These are phyloP conservation scores for Biancaea sappan DNA, from an alignment of 306 rosid species.

Conservation along the genomic window DNA sequence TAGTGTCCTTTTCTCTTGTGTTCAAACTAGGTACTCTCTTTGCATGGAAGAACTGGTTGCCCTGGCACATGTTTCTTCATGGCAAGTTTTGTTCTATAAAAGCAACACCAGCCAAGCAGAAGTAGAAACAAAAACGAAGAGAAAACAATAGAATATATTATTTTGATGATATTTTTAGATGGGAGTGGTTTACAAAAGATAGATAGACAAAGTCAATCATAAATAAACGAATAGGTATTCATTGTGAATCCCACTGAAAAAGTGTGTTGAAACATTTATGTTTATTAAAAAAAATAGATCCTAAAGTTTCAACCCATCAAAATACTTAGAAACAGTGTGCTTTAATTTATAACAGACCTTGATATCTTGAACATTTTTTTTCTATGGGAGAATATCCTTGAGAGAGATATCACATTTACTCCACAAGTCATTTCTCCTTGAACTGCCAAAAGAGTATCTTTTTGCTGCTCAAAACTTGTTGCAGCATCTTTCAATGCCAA, in stretches of 20 bases:
- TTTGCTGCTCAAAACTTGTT: slow-evolving; percentile 32
- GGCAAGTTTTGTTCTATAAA: slow-evolving; percentile 16
- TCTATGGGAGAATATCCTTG: slow-evolving; percentile 15
- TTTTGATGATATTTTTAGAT: too few relatives aligned
- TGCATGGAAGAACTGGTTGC: slow-evolving; percentile 5
- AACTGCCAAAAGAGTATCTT: background rate
- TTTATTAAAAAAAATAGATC: too few relatives aligned
- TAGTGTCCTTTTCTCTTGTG: background rate
- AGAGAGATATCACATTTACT: background rate
- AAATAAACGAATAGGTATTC: background rate
- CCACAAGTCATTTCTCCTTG: slow-evolving; percentile 8
- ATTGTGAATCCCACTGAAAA: background rate
- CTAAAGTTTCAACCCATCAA: background rate
- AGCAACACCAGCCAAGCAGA: background rate
- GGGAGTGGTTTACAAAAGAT: too few relatives aligned
- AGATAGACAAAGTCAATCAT: background rate
- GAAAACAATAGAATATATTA: too few relatives aligned
- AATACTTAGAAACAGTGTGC: background rate
- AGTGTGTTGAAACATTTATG: too few relatives aligned
- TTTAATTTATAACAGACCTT: slow-evolving; percentile 20
- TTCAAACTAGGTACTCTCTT: slow-evolving; percentile 1
- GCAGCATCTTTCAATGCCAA: slow-evolving; percentile 42
- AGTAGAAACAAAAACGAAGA: slow-evolving; percentile 11
- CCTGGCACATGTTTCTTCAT: background rate
- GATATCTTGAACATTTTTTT: slow-evolving; percentile 26